Base-by-base conservation (phyloP, 768 basidiomycete genomes). In the Podaxis sp. region DNA sequence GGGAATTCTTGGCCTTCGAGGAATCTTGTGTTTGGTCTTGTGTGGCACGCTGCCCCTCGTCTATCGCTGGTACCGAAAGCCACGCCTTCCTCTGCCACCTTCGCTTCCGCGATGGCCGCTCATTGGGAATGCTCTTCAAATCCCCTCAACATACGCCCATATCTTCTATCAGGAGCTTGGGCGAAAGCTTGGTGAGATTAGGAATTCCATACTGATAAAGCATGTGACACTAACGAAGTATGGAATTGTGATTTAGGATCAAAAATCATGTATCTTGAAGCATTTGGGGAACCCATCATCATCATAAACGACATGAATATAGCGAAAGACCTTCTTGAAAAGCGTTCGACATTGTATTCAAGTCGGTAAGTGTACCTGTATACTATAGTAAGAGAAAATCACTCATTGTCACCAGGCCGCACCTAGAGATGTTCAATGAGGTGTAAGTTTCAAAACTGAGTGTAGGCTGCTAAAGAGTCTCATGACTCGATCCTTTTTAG, bases 241-340 rank as follows among this genome's bases (percentile, higher is more conserved):
- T 33, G 33, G 33, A 11, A 30, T 26, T 8, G 17, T 36, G 39
- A 30, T 2, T 9, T 58, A 57, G 59, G 49, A 6, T 63, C 54
- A 4, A 59, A 60, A 51, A 53, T 57, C 6, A 19, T 63, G 11
- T 64, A 57, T 54, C 55, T 64, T 26, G 64, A 67, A 51, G 59
- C 61, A 5, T 44, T 67, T 28, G 66, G 66, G 19, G 40, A 61
- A 30, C 59, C 61, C 7, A 52, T 67, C 17, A 39, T 67, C 15
- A 59, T 65, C 17, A 54, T 67, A 40, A 67, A 65, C 42, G 63
- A 63, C 19, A 58, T 44, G 2, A 56, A 65, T 15, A 39, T 58
- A 4, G 66, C 61, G 15, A 57, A 22, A 33, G 65, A 66, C 9
- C 54, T 66, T 36, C 51, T 66, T 40, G 62, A 66, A 22, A 66